Evolutionary conservation across 257 asterid species (phyloP), one percentile per base, ranked within the genome.

Genomic region (Solanum gracilifrons): DNA sequence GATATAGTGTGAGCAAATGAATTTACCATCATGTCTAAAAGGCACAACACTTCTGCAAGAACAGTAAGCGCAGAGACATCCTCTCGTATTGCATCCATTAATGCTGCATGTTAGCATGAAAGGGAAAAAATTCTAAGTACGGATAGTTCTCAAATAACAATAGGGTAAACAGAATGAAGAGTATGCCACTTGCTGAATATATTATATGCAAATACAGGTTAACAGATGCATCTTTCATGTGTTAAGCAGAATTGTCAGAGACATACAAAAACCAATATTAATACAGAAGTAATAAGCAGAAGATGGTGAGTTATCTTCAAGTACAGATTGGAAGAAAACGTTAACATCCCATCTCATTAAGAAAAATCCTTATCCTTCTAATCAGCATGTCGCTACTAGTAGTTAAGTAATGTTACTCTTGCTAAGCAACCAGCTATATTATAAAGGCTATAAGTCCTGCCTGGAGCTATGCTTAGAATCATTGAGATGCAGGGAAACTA

Each of bases 1-100:
- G 98, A 97, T 92, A 97, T 93, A 82, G 93, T 92, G 93, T 95
- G 95, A 89, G 99, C 98, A 92, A 97, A 97, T 88, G 99, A 95
- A 91, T 95, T 97, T 83, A 95, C 99, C 87, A 95, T 90, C 98
- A 97, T 93, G 91, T 97, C 99, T 87, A 97, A 90, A 93, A 97
- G 99, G 94, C 99, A 97, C 79, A 97, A 91, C 87, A 92, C 97
- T 93, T 97, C 98, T 55, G 99, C 92, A 86, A 97, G 98, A 92
- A 95, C 93, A 41, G 98, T 95, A 88, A 97, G 98, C 86, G 90
- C 93, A 88, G 92, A 91, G 55, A 95, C 98, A 92, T 95, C 98
- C 90, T 92, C 91, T 82, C 99, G 93, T 89, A 97, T 95, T 85
- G 92, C 89, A 77, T 94, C 96, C 95, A 95, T 95, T 85, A 97